These are phyloP conservation scores for Yamadazyma siamensis DNA, from an alignment of 1,139 yeast species.

Conservation along the genomic window DNA sequence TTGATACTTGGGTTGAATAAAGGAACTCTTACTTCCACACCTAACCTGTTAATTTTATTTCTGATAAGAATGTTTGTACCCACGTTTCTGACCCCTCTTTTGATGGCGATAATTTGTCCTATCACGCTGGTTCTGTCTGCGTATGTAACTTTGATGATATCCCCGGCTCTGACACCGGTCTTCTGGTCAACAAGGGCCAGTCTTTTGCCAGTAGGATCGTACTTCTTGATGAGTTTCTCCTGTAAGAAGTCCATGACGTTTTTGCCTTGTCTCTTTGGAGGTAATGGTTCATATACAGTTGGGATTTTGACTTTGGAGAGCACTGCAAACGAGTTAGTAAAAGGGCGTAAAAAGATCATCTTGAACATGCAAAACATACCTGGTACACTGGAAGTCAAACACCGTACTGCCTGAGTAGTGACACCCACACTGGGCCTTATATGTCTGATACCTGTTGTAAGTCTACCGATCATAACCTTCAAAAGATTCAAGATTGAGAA, in stretches of 20 bases:
- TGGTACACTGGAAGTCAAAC: conserved; percentile 2
- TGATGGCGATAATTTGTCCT: conserved; percentile 76
- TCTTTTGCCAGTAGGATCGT: conserved; percentile 76
- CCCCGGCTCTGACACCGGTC: conserved; percentile 73
- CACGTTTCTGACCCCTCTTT: conserved; percentile 55
- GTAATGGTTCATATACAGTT: conserved; percentile 52
- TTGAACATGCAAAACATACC: conserved; percentile 3
- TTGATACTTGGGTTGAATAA: conserved; percentile 74
- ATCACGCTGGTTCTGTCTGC: conserved; percentile 65
- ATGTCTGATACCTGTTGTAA: conserved; percentile 4
- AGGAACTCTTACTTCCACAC: conserved; percentile 79
- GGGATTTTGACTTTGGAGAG: conserved; percentile 22
- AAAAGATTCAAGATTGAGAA: too few species aligned
- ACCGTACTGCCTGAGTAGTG: conserved; percentile 3
- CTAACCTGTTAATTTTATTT: conserved; percentile 73
- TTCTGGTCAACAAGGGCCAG: conserved; percentile 52
- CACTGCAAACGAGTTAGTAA: conserved; percentile 3
- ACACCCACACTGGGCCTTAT: conserved; percentile 4
- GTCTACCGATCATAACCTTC: conserved; percentile 6
- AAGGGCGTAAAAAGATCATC: not conserved
- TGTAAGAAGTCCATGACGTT: conserved; percentile 47
- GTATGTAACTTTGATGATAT: conserved; percentile 73
- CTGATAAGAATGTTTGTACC: conserved; percentile 74
- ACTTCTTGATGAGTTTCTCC: conserved; percentile 47
- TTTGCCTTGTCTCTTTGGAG: conserved; percentile 49